Conservation (phyloP, 202 grass and related monocot genomes). For the Setaria italica region DNA sequence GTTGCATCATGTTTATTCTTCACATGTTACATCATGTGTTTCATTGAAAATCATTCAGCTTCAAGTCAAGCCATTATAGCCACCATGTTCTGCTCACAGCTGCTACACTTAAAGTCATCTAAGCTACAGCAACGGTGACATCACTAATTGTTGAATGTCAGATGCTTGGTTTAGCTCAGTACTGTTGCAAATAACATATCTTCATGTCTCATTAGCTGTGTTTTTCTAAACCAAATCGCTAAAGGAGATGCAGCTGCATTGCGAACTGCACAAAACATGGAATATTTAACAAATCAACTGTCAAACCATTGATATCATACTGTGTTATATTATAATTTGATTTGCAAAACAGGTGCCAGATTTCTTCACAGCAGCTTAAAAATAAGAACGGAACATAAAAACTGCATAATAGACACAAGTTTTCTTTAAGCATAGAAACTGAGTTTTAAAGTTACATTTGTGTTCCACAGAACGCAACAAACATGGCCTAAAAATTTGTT, state of each 20-base stretch:
- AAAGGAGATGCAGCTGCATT: not conserved
- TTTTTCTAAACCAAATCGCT: not conserved
- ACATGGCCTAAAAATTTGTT: not conserved
- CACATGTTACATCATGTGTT: not conserved
- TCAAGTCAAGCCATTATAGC: slow-evolving; percentile 15
- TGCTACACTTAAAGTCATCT: not conserved
- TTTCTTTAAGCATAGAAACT: not conserved
- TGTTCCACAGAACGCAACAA: not conserved
- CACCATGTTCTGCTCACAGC: not conserved
- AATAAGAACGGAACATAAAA: not conserved
- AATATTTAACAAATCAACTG: not conserved
- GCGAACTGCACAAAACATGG: not conserved
- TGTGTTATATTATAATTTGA: not conserved
- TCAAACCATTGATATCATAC: not conserved
- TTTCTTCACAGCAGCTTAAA: not conserved
- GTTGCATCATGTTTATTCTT: not conserved
- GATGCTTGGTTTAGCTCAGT: not conserved
- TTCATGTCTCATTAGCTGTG: not conserved
- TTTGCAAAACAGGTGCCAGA: too few species aligned
- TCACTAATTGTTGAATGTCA: not conserved
- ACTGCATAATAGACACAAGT: not conserved
- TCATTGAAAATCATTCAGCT: not conserved
- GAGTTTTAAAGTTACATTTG: not conserved
- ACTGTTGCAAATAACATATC: slow-evolving; percentile 6
- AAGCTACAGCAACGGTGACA: not conserved